These are phyloP conservation scores for Mucor saturninus DNA, from an alignment of 371 early-diverging fungal species.

Conservation along the genomic window DNA sequence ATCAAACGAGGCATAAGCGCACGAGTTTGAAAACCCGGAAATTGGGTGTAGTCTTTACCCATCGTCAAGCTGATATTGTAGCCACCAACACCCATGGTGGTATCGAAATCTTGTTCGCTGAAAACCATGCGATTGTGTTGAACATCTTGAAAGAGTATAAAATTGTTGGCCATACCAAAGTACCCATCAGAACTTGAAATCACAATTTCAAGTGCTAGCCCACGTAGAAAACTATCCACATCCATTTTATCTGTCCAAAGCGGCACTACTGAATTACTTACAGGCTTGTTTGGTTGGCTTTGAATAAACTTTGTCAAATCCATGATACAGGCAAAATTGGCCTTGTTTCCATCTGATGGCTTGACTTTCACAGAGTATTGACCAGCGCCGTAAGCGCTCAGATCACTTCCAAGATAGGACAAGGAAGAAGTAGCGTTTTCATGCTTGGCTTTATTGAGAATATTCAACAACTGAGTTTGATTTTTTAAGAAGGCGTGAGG, in stretches of 20 bases:
- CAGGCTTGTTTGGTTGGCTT: conserved; percentile 1
- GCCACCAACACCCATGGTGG: conserved; percentile 30
- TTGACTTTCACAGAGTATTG: conserved; percentile 9
- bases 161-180: conserved; percentile 36
- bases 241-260: conserved; percentile 23
- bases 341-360: conserved; percentile 3
- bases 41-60: conserved; percentile 30
- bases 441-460: neutral
- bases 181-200: conserved; percentile 30
- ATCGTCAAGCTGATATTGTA: conserved; percentile 12
- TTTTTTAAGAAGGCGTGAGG: neutral
- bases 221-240: conserved; percentile 20
- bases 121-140: conserved; percentile 19
- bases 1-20: conserved; percentile 31
- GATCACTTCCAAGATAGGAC: conserved; percentile 28
- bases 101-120: conserved; percentile 40
- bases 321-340: conserved; percentile 23
- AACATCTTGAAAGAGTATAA: conserved; percentile 35
- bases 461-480: no score
- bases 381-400: conserved; percentile 19
- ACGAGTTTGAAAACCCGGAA: conserved; percentile 20
- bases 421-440: conserved; percentile 13
- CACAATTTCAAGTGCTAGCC: conserved; percentile 21
- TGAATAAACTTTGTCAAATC: conserved; percentile 22
- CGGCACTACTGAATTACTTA: conserved; percentile 2